Evolutionary conservation across 371 early-diverging fungal species (phyloP).

Genomic region (Batkoa obscura): DNA sequence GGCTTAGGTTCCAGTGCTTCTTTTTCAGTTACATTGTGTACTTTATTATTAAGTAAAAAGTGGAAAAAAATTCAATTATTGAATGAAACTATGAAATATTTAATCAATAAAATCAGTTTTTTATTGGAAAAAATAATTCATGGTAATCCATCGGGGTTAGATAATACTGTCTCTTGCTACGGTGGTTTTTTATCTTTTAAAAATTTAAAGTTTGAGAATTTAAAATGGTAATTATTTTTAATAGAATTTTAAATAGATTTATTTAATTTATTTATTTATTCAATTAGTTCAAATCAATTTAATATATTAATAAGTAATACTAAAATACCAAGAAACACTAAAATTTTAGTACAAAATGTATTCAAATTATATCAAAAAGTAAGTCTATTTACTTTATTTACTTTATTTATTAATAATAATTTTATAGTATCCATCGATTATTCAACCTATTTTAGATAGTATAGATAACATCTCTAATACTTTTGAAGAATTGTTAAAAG

Average conservation of each 20-base stretch:
- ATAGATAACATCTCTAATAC: neutral
- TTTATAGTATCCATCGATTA: neutral
- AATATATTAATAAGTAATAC: constrained; percentile 74
- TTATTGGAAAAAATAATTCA: constrained; percentile 84
- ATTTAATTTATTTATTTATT: neutral
- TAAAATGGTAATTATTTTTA: neutral
- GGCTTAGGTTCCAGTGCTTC: constrained; percentile 94
- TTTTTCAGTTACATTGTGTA: constrained; percentile 55
- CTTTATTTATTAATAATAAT: neutral
- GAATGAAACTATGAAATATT: constrained; percentile 9
- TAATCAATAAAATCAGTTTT: constrained; percentile 74
- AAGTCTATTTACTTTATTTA: constrained; percentile 1
- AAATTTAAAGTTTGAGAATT: constrained; percentile 8
- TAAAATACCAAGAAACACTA: constrained; percentile 71
- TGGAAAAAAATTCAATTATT: no score
- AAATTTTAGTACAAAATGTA: constrained; percentile 65
- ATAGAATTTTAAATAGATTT: neutral
- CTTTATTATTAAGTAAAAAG: constrained; percentile 64
- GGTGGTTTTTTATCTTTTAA: constrained; percentile 27
- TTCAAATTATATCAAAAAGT: constrained; percentile 32
- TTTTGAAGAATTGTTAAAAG: neutral
- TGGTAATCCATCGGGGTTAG: constrained; percentile 89
- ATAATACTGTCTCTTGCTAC: constrained; percentile 72
- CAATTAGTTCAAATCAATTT: neutral
- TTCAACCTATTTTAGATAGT: neutral